These are phyloP conservation scores for Fusarium verticillioides DNA, from an alignment of 2,329 filamentous ascomycete species.

Conservation along the genomic window DNA sequence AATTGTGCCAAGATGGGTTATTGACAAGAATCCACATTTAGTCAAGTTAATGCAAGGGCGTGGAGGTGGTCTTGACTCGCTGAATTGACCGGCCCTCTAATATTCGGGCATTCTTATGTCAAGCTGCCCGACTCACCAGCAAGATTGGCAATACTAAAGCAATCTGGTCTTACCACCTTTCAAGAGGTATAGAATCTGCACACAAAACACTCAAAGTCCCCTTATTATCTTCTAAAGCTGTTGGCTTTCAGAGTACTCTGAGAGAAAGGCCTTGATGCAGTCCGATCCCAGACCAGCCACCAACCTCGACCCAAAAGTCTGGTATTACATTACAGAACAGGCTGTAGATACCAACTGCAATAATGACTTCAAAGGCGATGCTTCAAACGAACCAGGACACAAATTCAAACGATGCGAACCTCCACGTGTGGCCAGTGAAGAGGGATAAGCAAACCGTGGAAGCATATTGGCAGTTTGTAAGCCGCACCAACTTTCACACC, in stretches of 20 bases:
- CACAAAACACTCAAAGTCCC: neutral
- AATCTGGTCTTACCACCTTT: too few species aligned
- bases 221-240: rapidly evolving
- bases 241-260: too few species aligned
- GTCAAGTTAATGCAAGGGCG: neutral
- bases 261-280: neutral
- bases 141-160: neutral
- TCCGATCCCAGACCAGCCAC: slow-evolving; percentile 21
- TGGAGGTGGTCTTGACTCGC: neutral
- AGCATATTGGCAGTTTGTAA: slow-evolving; percentile 15
- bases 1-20: neutral
- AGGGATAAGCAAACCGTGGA: neutral
- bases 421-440: slow-evolving; percentile 37
- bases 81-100: too few species aligned
- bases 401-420: slow-evolving; percentile 6
- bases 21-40: neutral
- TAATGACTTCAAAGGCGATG: slow-evolving; percentile 31
- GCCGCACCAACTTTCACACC: neutral
- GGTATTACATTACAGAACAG: slow-evolving; percentile 49
- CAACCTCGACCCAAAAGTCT: slow-evolving; percentile 48
- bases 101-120: neutral
- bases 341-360: slow-evolving; percentile 45
- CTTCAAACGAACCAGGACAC: slow-evolving; percentile 23
- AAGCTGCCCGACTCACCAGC: neutral
- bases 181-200: neutral